Evolutionary conservation across 805 yeast species (phyloP), one percentile per base, ranked within the genome.

Genomic region (Candida cerambycidarum): DNA sequence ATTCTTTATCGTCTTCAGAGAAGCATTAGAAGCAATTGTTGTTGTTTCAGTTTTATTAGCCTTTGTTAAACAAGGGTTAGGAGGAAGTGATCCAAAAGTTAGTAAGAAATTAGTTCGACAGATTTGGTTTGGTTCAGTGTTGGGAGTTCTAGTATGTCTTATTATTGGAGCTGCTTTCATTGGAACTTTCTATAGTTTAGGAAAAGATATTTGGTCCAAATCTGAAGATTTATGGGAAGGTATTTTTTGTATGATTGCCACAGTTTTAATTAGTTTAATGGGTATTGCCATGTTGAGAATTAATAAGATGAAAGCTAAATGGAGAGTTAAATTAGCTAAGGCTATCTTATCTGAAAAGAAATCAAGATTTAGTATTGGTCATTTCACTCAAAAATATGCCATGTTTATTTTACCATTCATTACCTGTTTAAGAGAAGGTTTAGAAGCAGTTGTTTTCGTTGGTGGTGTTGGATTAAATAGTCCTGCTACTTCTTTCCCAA

Each of bases 161-260:
- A 75, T 80, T 42, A 71, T 92, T 50, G 99, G 99, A 63, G 84
- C 86, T 67, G 96, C 89, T 43, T 90, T 92, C 69, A 90, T 92
- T 62, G 99, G 96, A 65, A 89, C 89, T 16, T 92, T 88, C 71
- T 92, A 92, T 63, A 69, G 85, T 28, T 73, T 85, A 39, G 82
- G 84, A 50, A 78, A 78, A 41, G 95, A 92, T 76, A 78, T 92
- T 51, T 92, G 96, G 86, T 75, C 92, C 39, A 60, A 64, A 10
- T 81, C 96, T 15, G 99, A 92, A 64, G 97, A 92, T 63, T 65
- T 92, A 44, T 92, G 98, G 98, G 99, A 92, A 76, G 98, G 97
- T 72, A 74, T 88, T 44, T 89, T 92, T 62, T 87, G 95, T 67
- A 69, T 92, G 52, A 82, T 92, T 63, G 99, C 98, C 2, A 80